Evolutionary conservation across 495 filamentous ascomycete genomes (phyloP).

Genomic region (Neurospora pannonica): DNA sequence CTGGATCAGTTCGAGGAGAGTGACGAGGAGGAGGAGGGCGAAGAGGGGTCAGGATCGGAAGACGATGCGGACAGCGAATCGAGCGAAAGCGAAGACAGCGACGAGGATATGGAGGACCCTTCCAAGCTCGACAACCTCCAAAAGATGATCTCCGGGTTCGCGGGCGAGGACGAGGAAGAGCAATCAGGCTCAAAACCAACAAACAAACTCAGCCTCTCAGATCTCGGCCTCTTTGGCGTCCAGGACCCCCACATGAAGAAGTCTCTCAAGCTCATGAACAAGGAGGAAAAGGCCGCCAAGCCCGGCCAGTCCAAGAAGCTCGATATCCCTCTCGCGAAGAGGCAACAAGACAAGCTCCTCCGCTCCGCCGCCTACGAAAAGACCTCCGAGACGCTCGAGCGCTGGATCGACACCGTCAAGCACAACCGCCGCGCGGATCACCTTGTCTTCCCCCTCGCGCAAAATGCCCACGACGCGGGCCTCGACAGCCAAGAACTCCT

Average conservation of each 20-base stretch:
- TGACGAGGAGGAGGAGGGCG: conserved; percentile 31
- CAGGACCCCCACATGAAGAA: conserved; percentile 70
- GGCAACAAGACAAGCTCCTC: conserved; percentile 81
- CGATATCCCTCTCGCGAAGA: conserved; percentile 73
- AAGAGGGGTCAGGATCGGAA: conserved; percentile 21
- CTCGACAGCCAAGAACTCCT: conserved; percentile 41
- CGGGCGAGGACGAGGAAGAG: conserved; percentile 24
- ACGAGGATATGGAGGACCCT: conserved; percentile 52
- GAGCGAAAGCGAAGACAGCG: conserved; percentile 43
- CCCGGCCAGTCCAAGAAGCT: conserved; percentile 61
- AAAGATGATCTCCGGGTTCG: conserved; percentile 60
- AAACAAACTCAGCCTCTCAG: conserved; percentile 68
- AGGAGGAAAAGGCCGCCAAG: conserved; percentile 40
- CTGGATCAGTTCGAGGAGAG: conserved; percentile 58
- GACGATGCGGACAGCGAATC: conserved; percentile 44
- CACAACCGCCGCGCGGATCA: conserved; percentile 88
- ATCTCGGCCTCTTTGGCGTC: conserved; percentile 60
- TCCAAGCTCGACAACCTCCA: conserved; percentile 56
- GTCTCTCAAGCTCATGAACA: conserved; percentile 60
- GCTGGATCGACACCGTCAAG: conserved; percentile 93
- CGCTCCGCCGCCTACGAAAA: conserved; percentile 80
- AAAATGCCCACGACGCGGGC: conserved; percentile 50
- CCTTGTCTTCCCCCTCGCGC: conserved; percentile 76
- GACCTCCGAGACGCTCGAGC: conserved; percentile 79
- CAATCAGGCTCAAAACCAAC: conserved; percentile 34